Percentiles rank a stretch among this genome's conserved stretches.
These are phyloP conservation scores for Boletus rex-veris DNA, from an alignment of 768 basidiomycete species.

Conservation along the genomic window DNA sequence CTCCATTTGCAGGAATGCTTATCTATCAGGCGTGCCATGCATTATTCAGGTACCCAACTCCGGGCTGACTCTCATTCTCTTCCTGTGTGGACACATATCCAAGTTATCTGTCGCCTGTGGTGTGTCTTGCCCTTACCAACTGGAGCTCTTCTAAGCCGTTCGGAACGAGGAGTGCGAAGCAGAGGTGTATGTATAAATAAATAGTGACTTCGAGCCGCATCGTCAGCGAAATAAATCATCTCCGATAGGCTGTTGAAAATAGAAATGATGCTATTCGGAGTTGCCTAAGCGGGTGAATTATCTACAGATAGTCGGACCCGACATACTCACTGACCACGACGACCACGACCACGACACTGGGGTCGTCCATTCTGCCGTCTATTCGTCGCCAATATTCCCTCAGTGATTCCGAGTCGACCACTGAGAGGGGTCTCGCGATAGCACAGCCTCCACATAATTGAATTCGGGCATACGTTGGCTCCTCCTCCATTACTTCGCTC, in stretches of 20 bases:
- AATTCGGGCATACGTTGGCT: neutral
- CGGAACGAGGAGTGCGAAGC: too few relatives aligned
- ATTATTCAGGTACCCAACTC: too few relatives aligned
- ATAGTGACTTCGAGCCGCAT: too few relatives aligned
- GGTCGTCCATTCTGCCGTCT: neutral
- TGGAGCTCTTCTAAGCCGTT: too few relatives aligned
- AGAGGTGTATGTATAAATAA: too few relatives aligned
- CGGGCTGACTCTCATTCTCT: too few relatives aligned
- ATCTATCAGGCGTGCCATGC: too few relatives aligned
- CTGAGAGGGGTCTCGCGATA: neutral
- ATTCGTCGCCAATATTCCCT: neutral
- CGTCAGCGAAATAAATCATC: neutral
- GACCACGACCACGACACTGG: slow-evolving; percentile 7
- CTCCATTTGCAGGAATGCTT: too few relatives aligned
- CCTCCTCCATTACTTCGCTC: neutral
- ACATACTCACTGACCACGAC: neutral
- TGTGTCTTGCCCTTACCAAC: too few relatives aligned
- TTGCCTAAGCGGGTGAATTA: neutral
- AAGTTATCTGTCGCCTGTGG: too few relatives aligned
- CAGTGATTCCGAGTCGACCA: neutral
- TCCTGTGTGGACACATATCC: too few relatives aligned
- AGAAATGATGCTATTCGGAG: neutral
- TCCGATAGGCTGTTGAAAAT: neutral
- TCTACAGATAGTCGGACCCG: neutral
- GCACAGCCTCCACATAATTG: slow-evolving; percentile 4